Evolutionary conservation across 2,329 filamentous ascomycete genomes (phyloP).

Genomic region (Tolypocladium ophioglossoides): DNA sequence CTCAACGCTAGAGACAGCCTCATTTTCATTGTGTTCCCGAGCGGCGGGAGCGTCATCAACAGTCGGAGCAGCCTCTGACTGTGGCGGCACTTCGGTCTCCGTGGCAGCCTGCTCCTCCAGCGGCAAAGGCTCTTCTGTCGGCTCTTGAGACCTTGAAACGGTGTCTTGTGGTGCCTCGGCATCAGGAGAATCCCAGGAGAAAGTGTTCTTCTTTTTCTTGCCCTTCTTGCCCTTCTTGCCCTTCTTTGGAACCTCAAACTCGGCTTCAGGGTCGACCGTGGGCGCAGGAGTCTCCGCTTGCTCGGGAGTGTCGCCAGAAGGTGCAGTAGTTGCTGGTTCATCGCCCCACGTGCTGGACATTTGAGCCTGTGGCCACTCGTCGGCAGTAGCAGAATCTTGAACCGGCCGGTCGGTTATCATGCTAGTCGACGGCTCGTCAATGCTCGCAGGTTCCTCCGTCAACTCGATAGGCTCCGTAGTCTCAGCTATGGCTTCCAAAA

Average conservation of each 20-base stretch:
- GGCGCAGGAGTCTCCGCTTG: not conserved
- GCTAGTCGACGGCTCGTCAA: not conserved
- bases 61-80: not conserved
- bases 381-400: not conserved
- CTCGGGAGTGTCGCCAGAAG: not conserved
- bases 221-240: constrained; percentile 5
- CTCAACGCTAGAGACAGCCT: not conserved
- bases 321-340: not conserved
- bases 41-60: not conserved
- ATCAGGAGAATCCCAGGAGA: constrained; percentile 1
- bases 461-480: not conserved
- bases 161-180: not conserved
- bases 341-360: not conserved
- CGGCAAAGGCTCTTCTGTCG: not conserved
- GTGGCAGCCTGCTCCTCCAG: not conserved
- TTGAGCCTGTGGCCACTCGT: constrained; percentile 1
- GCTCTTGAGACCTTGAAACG: not conserved
- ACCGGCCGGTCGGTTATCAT: not conserved
- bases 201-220: constrained; percentile 11
- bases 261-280: not conserved
- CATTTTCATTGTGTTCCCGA: not conserved
- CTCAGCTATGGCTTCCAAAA: not conserved
- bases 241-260: constrained; percentile 3
- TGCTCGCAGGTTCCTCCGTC: constrained; percentile 1
- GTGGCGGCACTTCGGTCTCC: not conserved